phyloP scores from a whole-genome alignment of 2,329 filamentous ascomycete genomes.

The Pseudogymnoascus destructans region DNA sequence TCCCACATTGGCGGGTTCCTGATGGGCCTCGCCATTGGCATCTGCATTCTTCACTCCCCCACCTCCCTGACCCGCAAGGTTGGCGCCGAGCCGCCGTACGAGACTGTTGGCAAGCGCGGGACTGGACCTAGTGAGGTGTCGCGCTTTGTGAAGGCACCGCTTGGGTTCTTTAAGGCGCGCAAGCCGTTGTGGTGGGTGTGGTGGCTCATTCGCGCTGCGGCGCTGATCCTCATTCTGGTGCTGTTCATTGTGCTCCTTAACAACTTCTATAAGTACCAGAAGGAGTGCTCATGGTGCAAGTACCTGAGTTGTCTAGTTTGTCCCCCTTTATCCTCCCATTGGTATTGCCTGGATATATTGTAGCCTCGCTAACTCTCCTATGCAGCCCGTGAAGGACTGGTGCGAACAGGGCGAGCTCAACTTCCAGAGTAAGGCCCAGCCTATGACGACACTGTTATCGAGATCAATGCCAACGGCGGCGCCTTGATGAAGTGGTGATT shows the following conservation, averaged over 20 bases:
- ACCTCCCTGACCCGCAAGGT: constrained; percentile 64
- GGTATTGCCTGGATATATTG: background rate
- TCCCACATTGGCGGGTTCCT: constrained; percentile 92
- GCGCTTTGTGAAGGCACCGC: constrained; percentile 45
- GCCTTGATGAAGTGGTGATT: background rate
- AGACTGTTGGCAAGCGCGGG: constrained; percentile 45
- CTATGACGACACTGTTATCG: background rate
- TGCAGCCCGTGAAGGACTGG: constrained; percentile 52
- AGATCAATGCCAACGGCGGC: background rate
- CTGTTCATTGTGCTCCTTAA: constrained; percentile 77
- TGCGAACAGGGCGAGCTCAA: constrained; percentile 34
- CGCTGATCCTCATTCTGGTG: constrained; percentile 66
- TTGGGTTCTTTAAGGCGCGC: constrained; percentile 79
- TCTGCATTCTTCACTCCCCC: constrained; percentile 81
- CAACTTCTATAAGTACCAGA: constrained; percentile 76
- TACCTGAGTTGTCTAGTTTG: constrained; percentile 79
- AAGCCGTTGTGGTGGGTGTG: constrained; percentile 95
- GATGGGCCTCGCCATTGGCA: constrained; percentile 76
- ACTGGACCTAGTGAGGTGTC: constrained; percentile 23
- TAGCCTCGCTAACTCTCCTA: constrained; percentile 18
- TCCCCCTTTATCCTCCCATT: constrained; percentile 21
- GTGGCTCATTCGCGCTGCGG: constrained; percentile 77
- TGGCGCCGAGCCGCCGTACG: constrained; percentile 56
- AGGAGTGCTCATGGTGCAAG: constrained; percentile 83
- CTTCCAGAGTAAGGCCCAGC: background rate